Conservation (phyloP, 495 filamentous ascomycete genomes). For the Tuber microsphaerosporum region DNA sequence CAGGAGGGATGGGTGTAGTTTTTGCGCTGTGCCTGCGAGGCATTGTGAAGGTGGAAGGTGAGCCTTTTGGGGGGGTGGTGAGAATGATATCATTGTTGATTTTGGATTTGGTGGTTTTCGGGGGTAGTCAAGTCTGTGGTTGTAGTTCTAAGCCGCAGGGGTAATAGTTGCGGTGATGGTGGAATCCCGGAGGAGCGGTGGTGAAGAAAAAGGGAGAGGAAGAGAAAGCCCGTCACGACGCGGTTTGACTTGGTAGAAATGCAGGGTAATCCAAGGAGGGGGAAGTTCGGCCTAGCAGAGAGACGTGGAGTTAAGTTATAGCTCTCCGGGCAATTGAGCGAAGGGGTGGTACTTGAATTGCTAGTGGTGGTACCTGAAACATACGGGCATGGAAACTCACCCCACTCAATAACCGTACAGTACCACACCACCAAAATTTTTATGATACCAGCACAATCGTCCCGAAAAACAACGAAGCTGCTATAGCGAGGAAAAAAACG, state of each 20-base stretch:
- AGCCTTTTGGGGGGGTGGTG: not conserved
- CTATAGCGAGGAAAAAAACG: not conserved
- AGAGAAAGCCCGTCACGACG: not conserved
- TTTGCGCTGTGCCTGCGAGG: constrained; percentile 5
- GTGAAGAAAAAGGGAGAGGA: not conserved
- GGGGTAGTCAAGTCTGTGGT: not conserved
- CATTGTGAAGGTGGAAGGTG: not conserved
- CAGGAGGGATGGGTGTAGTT: constrained; percentile 25
- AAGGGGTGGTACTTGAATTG: not conserved
- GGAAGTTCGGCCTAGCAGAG: not conserved
- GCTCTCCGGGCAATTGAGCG: constrained; percentile 3
- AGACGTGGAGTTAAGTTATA: constrained; percentile 5
- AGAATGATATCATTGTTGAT: not conserved
- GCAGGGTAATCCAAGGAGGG: not conserved
- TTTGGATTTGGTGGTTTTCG: not conserved
- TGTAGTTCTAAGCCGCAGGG: not conserved
- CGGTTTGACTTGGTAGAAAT: not conserved
- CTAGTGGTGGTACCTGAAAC: constrained; percentile 3
- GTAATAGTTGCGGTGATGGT: not conserved
- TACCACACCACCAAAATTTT: not conserved
- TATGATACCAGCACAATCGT: not conserved
- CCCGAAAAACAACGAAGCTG: not conserved
- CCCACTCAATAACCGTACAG: not conserved
- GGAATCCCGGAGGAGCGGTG: not conserved
- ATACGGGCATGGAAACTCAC: not conserved